Evolutionary conservation across 2,329 filamentous ascomycete genomes (phyloP), one percentile per base, ranked within the genome.

Genomic region (Colletotrichum sp.): DNA sequence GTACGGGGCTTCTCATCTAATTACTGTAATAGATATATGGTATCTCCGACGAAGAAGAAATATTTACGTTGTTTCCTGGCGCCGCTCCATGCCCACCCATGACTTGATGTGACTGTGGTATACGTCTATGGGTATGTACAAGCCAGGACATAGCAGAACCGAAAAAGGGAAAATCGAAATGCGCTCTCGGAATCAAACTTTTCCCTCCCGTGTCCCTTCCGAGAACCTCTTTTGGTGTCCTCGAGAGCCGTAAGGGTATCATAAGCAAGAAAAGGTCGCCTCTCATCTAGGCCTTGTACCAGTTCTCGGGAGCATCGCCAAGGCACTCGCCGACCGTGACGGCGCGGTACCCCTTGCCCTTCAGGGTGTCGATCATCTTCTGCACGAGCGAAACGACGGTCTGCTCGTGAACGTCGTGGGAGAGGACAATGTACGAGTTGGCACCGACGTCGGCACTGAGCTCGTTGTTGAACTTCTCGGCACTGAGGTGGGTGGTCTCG

Each of bases 271-370:
- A 52, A 52, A 52, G n/a, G 44, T 21, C 10, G n/a, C n/a, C 44
- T 49, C n/a, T 24, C n/a, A 21, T 52, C 44, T 52, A 52, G 44
- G 44, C 44, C 59, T 75, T 72, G 80, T 92, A 92, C 90, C 90
- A 92, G 77, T 88, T 86, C 18, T 81, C 84, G n/a, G 76, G 75
- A 8, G 89, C 81, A 52, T 92, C 90, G 1, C 87, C 88, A 16
- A 92, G 84, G 75, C 91, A 93, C 77, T 92, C 89, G 1, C 90
- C 91, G 12, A 92, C 87, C 3, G 90, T 90, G 39, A 90, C 89
- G 63, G 87, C 86, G 68, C 78, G 81, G 78, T 86, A 87, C 0
- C 89, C 89, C 39, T 86, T 83, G 13, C 80, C 78, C 26, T 81
- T 79, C 24, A 90, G 83, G 67, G 80, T 81, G 12, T 82, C 74